phyloP scores from a whole-genome alignment of 768 basidiomycete species.

The Suillus clintonianus region DNA sequence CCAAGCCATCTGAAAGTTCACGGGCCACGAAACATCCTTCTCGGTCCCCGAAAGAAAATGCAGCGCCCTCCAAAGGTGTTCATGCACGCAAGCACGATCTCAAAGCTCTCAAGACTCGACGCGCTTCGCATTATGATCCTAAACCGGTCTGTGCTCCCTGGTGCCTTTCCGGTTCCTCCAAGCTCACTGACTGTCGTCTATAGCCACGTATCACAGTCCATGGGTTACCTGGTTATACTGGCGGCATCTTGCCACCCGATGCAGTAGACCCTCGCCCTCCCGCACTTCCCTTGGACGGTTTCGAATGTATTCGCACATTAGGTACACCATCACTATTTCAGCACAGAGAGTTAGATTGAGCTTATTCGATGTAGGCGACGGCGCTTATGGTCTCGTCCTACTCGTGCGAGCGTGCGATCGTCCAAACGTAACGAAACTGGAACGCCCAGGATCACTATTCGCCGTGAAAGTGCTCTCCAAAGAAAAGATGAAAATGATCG shows the following conservation, averaged over 20 bases:
- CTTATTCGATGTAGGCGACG: conserved; percentile 36
- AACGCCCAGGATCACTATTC: conserved; percentile 39
- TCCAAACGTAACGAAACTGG: conserved; percentile 29
- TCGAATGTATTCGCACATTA: conserved; percentile 44
- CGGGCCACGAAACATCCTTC: conserved; percentile 13
- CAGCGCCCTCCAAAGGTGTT: conserved; percentile 7
- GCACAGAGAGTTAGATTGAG: neutral
- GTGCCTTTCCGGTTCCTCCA: neutral
- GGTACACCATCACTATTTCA: conserved; percentile 26
- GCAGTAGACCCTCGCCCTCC: conserved; percentile 40
- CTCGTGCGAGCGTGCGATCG: conserved; percentile 39
- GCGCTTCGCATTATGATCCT: neutral
- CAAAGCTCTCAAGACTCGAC: conserved; percentile 9
- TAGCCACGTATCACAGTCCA: conserved; percentile 19
- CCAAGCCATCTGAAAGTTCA: conserved; percentile 9
- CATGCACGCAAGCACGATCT: conserved; percentile 10
- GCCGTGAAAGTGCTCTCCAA: conserved; percentile 49
- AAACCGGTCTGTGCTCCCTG: neutral
- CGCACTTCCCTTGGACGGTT: conserved; percentile 36
- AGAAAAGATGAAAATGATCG: conserved; percentile 32
- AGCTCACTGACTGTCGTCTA: conserved; percentile 6
- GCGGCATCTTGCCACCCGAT: conserved; percentile 15
- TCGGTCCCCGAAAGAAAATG: conserved; percentile 9
- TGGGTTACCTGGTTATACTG: conserved; percentile 8
- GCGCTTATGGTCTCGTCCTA: conserved; percentile 43